Percentiles rank a stretch among this genome's conserved stretches.
These are phyloP conservation scores for Coelastrella sp. DNA, from an alignment of 139 green algal genomes.

Conservation along the genomic window DNA sequence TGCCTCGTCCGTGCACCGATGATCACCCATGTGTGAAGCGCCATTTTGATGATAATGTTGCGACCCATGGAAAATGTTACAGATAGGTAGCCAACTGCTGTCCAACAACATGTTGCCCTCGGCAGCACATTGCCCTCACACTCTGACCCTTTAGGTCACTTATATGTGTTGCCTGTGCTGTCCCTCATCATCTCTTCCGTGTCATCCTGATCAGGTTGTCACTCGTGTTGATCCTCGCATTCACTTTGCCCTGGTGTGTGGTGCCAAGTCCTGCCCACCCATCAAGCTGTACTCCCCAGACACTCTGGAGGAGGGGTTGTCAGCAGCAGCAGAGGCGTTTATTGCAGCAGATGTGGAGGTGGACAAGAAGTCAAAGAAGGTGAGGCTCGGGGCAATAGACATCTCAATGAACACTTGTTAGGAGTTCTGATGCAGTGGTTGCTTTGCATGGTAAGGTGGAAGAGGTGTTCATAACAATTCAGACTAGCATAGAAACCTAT, in stretches of 20 bases:
- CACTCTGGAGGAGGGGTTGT: slow-evolving; percentile 86
- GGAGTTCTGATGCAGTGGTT: background rate
- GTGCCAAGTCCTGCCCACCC: slow-evolving; percentile 91
- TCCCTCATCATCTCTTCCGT: too few species aligned
- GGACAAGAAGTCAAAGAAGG: background rate
- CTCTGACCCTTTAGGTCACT: background rate
- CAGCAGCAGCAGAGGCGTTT: slow-evolving; percentile 73
- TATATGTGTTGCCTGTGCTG: background rate
- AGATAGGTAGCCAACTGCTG: too few species aligned
- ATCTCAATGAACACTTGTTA: background rate
- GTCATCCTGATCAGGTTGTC: too few species aligned
- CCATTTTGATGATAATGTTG: too few species aligned
- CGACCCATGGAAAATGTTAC: too few species aligned
- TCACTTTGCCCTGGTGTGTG: slow-evolving; percentile 97
- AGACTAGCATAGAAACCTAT: too few species aligned
- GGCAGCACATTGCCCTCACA: background rate
- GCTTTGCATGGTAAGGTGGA: background rate
- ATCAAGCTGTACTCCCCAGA: slow-evolving; percentile 88
- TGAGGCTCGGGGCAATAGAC: too few species aligned
- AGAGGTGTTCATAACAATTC: too few species aligned
- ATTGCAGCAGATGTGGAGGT: slow-evolving; percentile 64
- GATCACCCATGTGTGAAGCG: too few species aligned
- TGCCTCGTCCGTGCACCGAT: too few species aligned
- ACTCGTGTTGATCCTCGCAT: slow-evolving; percentile 85
- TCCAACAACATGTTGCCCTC: background rate